These are phyloP conservation scores for Cronartium quercuum DNA, from an alignment of 1,284 basidiomycete genomes.

Conservation along the genomic window DNA sequence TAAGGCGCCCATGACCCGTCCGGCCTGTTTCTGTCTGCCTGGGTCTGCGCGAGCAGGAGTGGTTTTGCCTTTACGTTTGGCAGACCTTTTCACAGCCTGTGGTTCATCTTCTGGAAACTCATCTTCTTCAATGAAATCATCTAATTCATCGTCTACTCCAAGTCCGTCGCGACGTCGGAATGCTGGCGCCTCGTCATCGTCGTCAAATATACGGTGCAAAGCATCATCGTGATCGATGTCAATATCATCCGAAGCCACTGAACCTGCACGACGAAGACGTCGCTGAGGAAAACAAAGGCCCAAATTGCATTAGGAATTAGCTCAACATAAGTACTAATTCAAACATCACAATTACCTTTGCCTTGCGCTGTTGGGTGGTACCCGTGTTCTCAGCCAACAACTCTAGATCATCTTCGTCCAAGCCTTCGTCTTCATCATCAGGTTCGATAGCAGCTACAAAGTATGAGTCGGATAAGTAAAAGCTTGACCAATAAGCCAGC, in stretches of 20 bases:
- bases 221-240: constrained; percentile 47
- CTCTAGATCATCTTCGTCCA: constrained; percentile 93
- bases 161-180: constrained; percentile 18
- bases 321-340: not conserved
- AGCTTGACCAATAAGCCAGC: not conserved
- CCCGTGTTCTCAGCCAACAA: constrained; percentile 93
- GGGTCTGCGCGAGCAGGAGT: constrained; percentile 53
- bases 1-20: constrained; percentile 49
- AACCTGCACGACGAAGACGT: constrained; percentile 52
- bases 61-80: constrained; percentile 39
- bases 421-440: constrained; percentile 58
- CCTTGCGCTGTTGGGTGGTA: constrained; percentile 49
- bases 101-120: constrained; percentile 36
- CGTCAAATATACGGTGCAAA: constrained; percentile 38
- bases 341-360: constrained; percentile 38
- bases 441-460: constrained; percentile 17
- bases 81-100: constrained; percentile 21
- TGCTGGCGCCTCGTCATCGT: constrained; percentile 21
- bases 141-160: constrained; percentile 32
- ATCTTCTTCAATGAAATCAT: constrained; percentile 39
- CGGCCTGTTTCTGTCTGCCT: constrained; percentile 65
- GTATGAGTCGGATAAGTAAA: not conserved
- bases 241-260: constrained; percentile 66
- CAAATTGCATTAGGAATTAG: constrained; percentile 52
- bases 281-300: constrained; percentile 48